phyloP scores from a whole-genome alignment of 805 yeast genomes.

The Lachancea waltii region DNA sequence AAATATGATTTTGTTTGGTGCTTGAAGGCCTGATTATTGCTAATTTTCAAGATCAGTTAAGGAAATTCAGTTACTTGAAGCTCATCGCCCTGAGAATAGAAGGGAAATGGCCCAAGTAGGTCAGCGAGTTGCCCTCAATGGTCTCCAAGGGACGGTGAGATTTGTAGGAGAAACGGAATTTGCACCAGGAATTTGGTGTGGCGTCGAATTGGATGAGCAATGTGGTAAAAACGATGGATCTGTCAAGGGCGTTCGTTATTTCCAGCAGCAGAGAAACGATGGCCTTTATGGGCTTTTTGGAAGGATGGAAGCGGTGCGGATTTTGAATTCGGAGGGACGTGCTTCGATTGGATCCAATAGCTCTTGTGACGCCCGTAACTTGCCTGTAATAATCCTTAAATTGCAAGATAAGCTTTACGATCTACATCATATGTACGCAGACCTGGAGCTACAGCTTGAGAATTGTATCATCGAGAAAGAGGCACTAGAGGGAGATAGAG shows the following conservation, averaged over 20 bases:
- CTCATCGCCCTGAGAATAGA: background rate
- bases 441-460: slow-evolving; percentile 30
- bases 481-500: slow-evolving; percentile 33
- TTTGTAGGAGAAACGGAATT: slow-evolving; percentile 51
- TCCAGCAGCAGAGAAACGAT: slow-evolving; percentile 38
- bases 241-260: slow-evolving; percentile 53
- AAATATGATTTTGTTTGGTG: slow-evolving; percentile 1
- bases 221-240: slow-evolving; percentile 79
- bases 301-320: slow-evolving; percentile 31
- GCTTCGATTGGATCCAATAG: no score
- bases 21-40: slow-evolving; percentile 1
- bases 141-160: slow-evolving; percentile 40
- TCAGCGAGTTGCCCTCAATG: slow-evolving; percentile 34
- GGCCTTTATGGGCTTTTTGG: slow-evolving; percentile 53
- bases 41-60: no score
- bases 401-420: slow-evolving; percentile 42
- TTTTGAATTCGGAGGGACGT: background rate
- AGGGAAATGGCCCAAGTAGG: slow-evolving; percentile 14
- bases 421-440: slow-evolving; percentile 24
- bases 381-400: slow-evolving; percentile 32
- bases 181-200: slow-evolving; percentile 70
- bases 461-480: slow-evolving; percentile 40
- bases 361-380: slow-evolving; percentile 7
- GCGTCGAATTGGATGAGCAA: slow-evolving; percentile 70
- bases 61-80: background rate